A percentile compares a stretch with the other conserved stretches of the same genome.
These are phyloP conservation scores for Hyaloscypha hepaticicola DNA, from an alignment of 495 filamentous ascomycete genomes.

Conservation along the genomic window DNA sequence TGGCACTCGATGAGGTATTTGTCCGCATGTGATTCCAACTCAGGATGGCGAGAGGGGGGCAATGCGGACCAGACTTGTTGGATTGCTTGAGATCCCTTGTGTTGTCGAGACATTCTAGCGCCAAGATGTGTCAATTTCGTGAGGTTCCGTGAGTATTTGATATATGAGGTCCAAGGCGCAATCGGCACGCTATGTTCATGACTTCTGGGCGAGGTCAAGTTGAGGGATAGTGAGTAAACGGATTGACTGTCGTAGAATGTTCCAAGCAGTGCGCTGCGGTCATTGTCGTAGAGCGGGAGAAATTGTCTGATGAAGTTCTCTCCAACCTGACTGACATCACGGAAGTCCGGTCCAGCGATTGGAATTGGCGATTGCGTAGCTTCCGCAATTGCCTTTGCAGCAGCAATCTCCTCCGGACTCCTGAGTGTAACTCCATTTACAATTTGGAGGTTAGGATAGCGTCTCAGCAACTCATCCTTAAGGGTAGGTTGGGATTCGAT, in stretches of 20 bases:
- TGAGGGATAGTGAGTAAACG: slow-evolving; percentile 75
- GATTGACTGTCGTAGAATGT: slow-evolving; percentile 77
- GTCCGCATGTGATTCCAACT: slow-evolving; percentile 55
- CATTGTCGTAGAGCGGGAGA: slow-evolving; percentile 69
- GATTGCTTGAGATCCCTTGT: slow-evolving; percentile 65
- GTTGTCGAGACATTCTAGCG: slow-evolving; percentile 62
- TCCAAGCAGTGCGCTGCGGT: slow-evolving; percentile 59
- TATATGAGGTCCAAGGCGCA: slow-evolving; percentile 67
- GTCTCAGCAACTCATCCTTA: slow-evolving; percentile 68
- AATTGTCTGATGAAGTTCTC: slow-evolving; percentile 75
- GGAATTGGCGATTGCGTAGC: slow-evolving; percentile 64
- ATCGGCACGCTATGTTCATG: slow-evolving; percentile 35
- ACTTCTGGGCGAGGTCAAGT: slow-evolving; percentile 55
- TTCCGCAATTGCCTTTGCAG: slow-evolving; percentile 36
- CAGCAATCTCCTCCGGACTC: slow-evolving; percentile 63
- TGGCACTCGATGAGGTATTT: slow-evolving; percentile 85
- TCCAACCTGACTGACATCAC: slow-evolving; percentile 71
- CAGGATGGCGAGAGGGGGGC: slow-evolving; percentile 74
- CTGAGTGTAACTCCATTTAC: slow-evolving; percentile 72
- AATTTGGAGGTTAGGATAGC: slow-evolving; percentile 75
- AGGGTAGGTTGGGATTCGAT: slow-evolving; percentile 61
- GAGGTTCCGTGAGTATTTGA: slow-evolving; percentile 80
- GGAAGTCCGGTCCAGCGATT: slow-evolving; percentile 64
- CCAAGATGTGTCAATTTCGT: slow-evolving; percentile 60
- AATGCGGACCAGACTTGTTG: slow-evolving; percentile 63